Evolutionary conservation across 805 yeast genomes (phyloP), one percentile per base, ranked within the genome.

Genomic region (Candida verbasci): DNA sequence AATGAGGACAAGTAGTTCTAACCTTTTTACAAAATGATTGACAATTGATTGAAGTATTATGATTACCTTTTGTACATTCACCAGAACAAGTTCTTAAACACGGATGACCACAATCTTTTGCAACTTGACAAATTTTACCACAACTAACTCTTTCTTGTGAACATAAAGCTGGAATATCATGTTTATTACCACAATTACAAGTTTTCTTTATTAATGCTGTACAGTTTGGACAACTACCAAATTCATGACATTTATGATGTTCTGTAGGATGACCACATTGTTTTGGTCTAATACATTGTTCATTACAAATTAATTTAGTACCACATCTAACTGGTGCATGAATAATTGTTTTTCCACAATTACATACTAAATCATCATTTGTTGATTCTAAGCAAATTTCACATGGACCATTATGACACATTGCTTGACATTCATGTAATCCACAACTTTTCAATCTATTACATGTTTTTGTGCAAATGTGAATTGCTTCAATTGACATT

Each of bases 251-350:
- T 23, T 66, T 58, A 53, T 88, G 97, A 23, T 72, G 68, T 53
- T 79, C 82, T 15, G 72, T 75, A 7, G 67, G 56, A 55, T 86
- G 96, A 0, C 91, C 95, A 68, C 96, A 86, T 0, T 56, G 45
- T 23, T 65, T 66, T 2, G 63, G 65, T 34, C 86, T 65, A 3
- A 64, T 58, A 56, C 96, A 86, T 43, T 75, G 87, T 41, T 74
- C 70, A 17, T 64, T 67, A 59, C 96, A 86, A 9, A 68, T 69
- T 3, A 84, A 53, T 30, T 58, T 66, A 0, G 86, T 76, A 10
- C 95, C 95, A 62, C 96, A 86, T 45, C 95, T 64, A 8, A 86
- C 86, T 0, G 96, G 96, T 0, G 95, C 95, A 15, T 70, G 72
- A 5, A 86, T 68, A 3, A 83, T 72, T 0, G 95, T 86, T 44